A percentile compares a stretch with the other conserved stretches of the same genome.
Evolutionary conservation across 169 alveolate species (phyloP).

Genomic region (Eimeria zaria): DNA sequence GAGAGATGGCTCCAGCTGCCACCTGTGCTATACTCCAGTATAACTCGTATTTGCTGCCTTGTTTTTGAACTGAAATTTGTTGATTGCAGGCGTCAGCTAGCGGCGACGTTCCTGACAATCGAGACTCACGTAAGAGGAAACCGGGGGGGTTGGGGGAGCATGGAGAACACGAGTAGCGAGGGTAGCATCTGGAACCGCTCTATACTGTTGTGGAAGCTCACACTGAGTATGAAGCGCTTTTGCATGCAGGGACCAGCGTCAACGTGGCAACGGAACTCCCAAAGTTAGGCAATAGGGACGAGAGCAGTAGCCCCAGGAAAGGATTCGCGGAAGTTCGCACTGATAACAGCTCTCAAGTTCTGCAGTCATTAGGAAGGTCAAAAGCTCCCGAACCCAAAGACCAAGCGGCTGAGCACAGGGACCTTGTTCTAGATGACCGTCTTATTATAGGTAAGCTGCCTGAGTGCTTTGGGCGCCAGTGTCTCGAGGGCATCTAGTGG

Average conservation of each 20-base stretch:
- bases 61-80: not conserved
- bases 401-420: not conserved
- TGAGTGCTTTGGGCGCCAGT: not conserved
- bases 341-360: not conserved
- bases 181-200: not conserved
- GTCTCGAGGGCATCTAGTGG: not conserved
- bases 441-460: not conserved
- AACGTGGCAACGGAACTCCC: not conserved
- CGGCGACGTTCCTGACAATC: not conserved
- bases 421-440: not conserved
- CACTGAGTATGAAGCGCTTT: not conserved
- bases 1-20: not conserved
- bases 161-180: not conserved
- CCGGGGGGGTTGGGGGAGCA: not conserved
- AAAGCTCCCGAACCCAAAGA: not conserved
- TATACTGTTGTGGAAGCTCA: not conserved
- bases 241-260: not conserved
- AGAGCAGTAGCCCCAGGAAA: not conserved
- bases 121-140: constrained; percentile 21
- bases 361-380: not conserved
- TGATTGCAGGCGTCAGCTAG: constrained; percentile 8
- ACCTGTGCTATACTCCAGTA: not conserved
- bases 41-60: not conserved
- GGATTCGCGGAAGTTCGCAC: not conserved
- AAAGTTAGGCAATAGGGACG: not conserved